Base-by-base conservation (phyloP, 2,329 filamentous ascomycete species). In the Paramyrothecium sp. region DNA sequence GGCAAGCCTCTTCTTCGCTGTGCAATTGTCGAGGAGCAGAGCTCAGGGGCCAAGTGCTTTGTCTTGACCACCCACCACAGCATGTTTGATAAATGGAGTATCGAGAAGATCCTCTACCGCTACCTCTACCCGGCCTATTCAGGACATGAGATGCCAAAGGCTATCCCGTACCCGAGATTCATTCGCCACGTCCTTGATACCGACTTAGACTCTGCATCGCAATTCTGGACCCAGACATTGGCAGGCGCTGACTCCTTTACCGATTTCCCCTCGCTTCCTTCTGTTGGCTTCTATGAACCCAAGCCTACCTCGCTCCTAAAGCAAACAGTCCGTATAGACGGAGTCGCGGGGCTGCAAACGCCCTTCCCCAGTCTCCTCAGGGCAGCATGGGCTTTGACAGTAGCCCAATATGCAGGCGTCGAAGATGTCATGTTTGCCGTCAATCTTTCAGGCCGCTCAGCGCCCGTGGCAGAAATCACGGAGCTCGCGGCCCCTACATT, bases 11-110 rank as follows among this genome's bases (percentile, higher is more conserved):
- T 63, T 3, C 53, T 51, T 21, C 51, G 55, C 3, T 56, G 44
- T 16, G 38, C 54, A 13, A 3, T 60, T 3, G 33, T 60, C 7
- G 20, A 56, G 51, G 34, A 20, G 1, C 54, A 23, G 10, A 44
- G n/a, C 7, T 44, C 38, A 44, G 55, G 38, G 33, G 48, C 51
- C 7, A 5, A 47, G 5, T 62, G 53, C 47, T 61, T 68, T 17
- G 52, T 64, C 13, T 63, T 60, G 56, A 60, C 62, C 10, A 55
- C 60, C 8, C 66, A 68, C 34, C 66, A 68, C 47, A 54, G 62
- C 13, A 46, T 64, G 2, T 68, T 67, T 30, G 66, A 68, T 46
- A 63, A 60, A 26, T 67, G 60, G 61, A 60, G 38, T 19, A 16
- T 44, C 26, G 26, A 30, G 10, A 30, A 30, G 26, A 30, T 30